Evolutionary conservation across 2,329 filamentous ascomycete species (phyloP).

Genomic region (Teratosphaeria destructans): DNA sequence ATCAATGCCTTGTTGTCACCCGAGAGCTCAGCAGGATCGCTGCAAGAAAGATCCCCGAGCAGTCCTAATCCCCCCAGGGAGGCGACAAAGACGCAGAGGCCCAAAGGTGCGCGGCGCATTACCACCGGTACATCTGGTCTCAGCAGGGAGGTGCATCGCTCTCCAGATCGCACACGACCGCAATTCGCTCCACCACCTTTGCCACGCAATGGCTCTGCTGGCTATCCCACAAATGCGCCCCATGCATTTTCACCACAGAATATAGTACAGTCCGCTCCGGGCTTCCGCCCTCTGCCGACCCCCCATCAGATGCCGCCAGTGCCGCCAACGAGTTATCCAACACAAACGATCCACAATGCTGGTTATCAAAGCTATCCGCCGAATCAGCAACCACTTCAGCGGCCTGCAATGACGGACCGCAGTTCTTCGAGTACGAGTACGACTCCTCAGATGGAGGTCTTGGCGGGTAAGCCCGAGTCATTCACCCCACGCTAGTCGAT

Average conservation of each 20-base stretch:
- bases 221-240: background rate
- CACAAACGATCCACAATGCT: background rate
- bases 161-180: conserved; percentile 19
- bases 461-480: conserved; percentile 30
- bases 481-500: background rate
- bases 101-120: background rate
- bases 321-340: conserved; percentile 17
- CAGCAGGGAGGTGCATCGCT: conserved; percentile 30
- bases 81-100: background rate
- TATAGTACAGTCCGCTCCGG: conserved; percentile 4
- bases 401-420: conserved; percentile 23
- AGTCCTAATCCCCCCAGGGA: background rate
- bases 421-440: conserved; percentile 33
- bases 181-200: conserved; percentile 3
- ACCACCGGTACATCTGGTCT: conserved; percentile 28
- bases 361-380: background rate
- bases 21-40: conserved; percentile 16
- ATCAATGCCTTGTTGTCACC: conserved; percentile 41
- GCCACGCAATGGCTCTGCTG: conserved; percentile 1
- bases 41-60: conserved; percentile 22
- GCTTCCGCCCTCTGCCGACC: conserved; percentile 2
- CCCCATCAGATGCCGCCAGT: conserved; percentile 2
- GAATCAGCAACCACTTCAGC: conserved; percentile 7
- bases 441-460: conserved; percentile 38
- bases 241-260: conserved; percentile 6